Evolutionary conservation across 345 rosid species (phyloP).

Genomic region (Aegle marmelos): DNA sequence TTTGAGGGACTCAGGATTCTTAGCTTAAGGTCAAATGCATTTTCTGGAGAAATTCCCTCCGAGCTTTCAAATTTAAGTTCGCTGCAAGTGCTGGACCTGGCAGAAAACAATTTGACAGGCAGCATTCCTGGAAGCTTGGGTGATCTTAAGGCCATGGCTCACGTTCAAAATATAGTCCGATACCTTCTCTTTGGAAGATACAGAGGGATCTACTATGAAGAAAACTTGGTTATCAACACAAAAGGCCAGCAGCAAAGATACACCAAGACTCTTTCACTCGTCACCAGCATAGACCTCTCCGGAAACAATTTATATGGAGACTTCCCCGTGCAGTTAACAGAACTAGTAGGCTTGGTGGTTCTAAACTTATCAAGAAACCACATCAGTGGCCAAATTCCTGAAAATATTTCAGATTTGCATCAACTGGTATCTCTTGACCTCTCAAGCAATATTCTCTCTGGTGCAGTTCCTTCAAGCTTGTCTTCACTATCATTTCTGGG

Average conservation of each 20-base stretch:
- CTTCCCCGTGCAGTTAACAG: conserved; percentile 32
- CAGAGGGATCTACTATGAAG: conserved; percentile 32
- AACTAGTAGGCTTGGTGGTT: conserved; percentile 29
- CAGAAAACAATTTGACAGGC: conserved; percentile 41
- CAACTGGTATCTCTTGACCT: conserved; percentile 49
- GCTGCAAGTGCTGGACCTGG: conserved; percentile 44
- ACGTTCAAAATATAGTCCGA: conserved; percentile 18
- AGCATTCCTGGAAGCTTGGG: conserved; percentile 34
- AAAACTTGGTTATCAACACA: conserved; percentile 27
- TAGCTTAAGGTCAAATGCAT: conserved; percentile 21
- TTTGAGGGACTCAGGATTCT: conserved; percentile 26
- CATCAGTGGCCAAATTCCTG: conserved; percentile 29
- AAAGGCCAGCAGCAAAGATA: conserved; percentile 27
- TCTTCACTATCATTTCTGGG: conserved; percentile 32
- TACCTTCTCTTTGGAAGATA: conserved; percentile 33
- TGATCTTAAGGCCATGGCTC: conserved; percentile 35
- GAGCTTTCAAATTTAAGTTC: conserved; percentile 26
- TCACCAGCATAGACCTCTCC: conserved; percentile 43
- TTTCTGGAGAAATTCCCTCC: conserved; percentile 35
- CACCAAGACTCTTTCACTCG: conserved; percentile 45
- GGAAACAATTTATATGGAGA: conserved; percentile 37
- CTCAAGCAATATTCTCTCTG: conserved; percentile 39
- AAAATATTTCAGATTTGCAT: conserved; percentile 30
- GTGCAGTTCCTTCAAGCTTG: conserved; percentile 40
- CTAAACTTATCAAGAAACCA: conserved; percentile 42